phyloP scores from a whole-genome alignment of 208 protist genomes.

The Naegleria fowleri region DNA sequence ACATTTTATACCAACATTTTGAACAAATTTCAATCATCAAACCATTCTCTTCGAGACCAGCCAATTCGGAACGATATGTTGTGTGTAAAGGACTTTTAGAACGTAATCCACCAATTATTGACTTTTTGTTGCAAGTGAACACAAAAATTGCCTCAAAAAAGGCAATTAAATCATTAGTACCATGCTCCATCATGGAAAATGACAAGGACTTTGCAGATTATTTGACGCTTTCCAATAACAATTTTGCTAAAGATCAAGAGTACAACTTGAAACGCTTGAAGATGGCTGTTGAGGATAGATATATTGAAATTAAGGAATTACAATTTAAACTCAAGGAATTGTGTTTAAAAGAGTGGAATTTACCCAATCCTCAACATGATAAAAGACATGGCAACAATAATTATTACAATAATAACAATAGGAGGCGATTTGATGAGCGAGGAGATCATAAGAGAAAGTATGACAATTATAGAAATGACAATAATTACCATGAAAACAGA shows the following conservation, averaged over 20 bases:
- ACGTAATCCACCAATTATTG: not conserved
- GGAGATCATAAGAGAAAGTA: not conserved
- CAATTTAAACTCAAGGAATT: not conserved
- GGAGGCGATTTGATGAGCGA: not conserved
- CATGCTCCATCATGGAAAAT: not conserved
- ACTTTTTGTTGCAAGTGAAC: not conserved
- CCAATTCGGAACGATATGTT: constrained; percentile 50
- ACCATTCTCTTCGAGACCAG: constrained; percentile 43
- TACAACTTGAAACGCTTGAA: not conserved
- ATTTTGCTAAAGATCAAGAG: not conserved
- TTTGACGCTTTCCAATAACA: not conserved
- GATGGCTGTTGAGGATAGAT: constrained; percentile 3
- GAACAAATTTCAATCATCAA: constrained; percentile 44
- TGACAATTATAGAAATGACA: not conserved
- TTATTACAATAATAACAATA: not conserved
- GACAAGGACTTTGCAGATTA: not conserved
- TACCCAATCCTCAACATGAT: not conserved
- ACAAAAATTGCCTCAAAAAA: not conserved
- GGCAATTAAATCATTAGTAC: not conserved
- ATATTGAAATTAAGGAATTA: not conserved
- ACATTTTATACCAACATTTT: constrained; percentile 40
- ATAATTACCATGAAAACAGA: not conserved
- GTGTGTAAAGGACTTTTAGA: constrained; percentile 30
- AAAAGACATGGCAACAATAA: not conserved
- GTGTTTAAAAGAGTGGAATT: constrained; percentile 11